Conservation (phyloP, 1,284 basidiomycete genomes). For the Tetrapyrgos nigripes region DNA sequence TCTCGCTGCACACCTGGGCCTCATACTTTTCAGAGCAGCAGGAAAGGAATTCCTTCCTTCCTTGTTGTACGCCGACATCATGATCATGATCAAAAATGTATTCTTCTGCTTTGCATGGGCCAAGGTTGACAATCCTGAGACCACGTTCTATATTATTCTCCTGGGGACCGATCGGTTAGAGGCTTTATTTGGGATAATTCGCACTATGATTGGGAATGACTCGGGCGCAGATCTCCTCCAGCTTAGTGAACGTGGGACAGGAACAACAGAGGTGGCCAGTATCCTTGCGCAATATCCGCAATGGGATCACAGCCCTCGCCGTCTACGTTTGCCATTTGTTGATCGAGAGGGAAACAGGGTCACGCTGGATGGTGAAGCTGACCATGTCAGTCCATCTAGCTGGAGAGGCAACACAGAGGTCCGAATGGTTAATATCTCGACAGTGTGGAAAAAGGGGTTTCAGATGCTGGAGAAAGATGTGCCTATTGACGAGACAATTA, state of each 20-base stretch:
- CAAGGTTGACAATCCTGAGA: constrained; percentile 37
- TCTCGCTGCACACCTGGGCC: constrained; percentile 35
- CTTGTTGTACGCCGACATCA: constrained; percentile 38
- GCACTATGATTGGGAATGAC: constrained; percentile 43
- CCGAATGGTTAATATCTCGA: background rate
- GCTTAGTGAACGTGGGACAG: constrained; percentile 30
- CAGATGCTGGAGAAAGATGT: background rate
- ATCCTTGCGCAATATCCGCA: constrained; percentile 42
- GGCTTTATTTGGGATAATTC: constrained; percentile 39
- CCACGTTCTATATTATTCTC: constrained; percentile 39
- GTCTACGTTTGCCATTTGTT: constrained; percentile 20
- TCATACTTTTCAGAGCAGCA: constrained; percentile 29
- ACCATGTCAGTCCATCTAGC: background rate
- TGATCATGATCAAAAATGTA: constrained; percentile 49
- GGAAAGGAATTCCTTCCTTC: constrained; percentile 34
- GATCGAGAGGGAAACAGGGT: background rate
- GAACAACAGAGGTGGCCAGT: constrained; percentile 35
- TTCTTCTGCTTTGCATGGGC: constrained; percentile 43
- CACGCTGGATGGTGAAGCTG: background rate
- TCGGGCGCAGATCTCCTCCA: constrained; percentile 38
- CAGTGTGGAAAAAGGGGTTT: background rate
- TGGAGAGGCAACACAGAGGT: background rate
- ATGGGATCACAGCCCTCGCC: constrained; percentile 40
- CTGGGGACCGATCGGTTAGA: constrained; percentile 45
- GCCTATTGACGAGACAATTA: background rate